Conservation (phyloP, 345 rosid species). For the Salix exigua region DNA sequence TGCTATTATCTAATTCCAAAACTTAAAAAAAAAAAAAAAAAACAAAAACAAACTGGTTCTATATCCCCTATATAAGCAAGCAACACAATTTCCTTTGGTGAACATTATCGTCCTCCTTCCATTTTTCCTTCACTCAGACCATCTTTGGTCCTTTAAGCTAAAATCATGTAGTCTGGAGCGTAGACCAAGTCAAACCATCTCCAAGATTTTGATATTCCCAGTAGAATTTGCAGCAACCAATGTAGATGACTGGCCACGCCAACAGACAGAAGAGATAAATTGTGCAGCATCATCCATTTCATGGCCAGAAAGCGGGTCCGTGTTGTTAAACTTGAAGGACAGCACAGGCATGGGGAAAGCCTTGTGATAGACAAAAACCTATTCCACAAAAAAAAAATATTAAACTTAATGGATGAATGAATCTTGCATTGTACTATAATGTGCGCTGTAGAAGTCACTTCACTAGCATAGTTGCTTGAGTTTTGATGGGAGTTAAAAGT, state of each 20-base stretch:
- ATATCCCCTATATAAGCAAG: slow-evolving; percentile 19
- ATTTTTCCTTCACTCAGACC: neutral
- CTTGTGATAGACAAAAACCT: slow-evolving; percentile 93
- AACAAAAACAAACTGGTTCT: neutral
- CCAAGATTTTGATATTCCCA: slow-evolving; percentile 84
- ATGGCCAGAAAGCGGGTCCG: slow-evolving; percentile 53
- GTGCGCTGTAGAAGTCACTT: neutral
- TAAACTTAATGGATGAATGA: neutral
- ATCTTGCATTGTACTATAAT: neutral
- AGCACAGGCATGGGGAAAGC: slow-evolving; percentile 96
- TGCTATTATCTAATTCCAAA: slow-evolving; percentile 38
- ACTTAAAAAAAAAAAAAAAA: neutral
- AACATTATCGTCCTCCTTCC: neutral
- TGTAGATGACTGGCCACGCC: slow-evolving; percentile 77
- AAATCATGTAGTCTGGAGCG: neutral
- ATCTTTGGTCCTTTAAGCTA: neutral
- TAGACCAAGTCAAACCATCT: slow-evolving; percentile 52
- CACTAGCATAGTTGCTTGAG: neutral
- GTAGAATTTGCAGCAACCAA: slow-evolving; percentile 84
- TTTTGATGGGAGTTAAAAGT: neutral
- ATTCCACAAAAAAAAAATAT: slow-evolving; percentile 3
- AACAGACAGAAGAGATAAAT: slow-evolving; percentile 83
- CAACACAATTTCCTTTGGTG: slow-evolving; percentile 18
- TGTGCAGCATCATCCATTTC: slow-evolving; percentile 62
- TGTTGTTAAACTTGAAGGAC: slow-evolving; percentile 63